These are phyloP conservation scores for Solanum dulcamara DNA, from an alignment of 257 asterid genomes.

Conservation along the genomic window DNA sequence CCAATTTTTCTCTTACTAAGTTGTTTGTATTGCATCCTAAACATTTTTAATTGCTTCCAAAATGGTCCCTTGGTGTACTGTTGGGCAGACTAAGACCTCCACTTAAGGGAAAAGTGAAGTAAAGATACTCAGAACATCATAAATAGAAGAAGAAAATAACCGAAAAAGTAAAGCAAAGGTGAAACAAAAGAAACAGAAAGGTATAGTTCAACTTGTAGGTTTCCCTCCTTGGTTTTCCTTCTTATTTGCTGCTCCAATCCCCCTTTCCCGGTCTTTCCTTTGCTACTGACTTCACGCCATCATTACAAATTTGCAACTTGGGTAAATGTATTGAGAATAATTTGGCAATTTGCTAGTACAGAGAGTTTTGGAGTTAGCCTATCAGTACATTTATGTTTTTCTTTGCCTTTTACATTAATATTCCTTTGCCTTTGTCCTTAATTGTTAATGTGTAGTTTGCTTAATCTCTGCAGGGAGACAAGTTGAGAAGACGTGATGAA, in stretches of 20 bases:
- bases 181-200: not conserved
- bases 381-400: not conserved
- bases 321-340: not conserved
- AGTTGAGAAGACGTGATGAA: slow-evolving; percentile 72
- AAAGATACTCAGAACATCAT: not conserved
- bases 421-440: slow-evolving; percentile 1
- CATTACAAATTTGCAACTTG: not conserved
- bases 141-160: not conserved
- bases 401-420: not conserved
- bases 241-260: not conserved
- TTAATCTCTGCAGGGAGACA: slow-evolving; percentile 48
- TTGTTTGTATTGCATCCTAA: not conserved
- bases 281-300: not conserved
- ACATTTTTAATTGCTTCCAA: not conserved
- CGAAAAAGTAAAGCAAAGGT: not conserved
- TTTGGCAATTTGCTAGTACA: not conserved
- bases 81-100: not conserved
- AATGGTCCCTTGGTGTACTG: not conserved
- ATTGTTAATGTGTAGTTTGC: not conserved
- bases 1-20: not conserved
- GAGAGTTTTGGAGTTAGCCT: not conserved
- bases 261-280: not conserved
- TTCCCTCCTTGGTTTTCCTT: not conserved
- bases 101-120: not conserved
- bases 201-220: not conserved